A percentile compares a stretch with the other conserved stretches of the same genome.
phyloP scores from a whole-genome alignment of 2,329 filamentous ascomycete species.

The Sclerotinia sclerotiorum region DNA sequence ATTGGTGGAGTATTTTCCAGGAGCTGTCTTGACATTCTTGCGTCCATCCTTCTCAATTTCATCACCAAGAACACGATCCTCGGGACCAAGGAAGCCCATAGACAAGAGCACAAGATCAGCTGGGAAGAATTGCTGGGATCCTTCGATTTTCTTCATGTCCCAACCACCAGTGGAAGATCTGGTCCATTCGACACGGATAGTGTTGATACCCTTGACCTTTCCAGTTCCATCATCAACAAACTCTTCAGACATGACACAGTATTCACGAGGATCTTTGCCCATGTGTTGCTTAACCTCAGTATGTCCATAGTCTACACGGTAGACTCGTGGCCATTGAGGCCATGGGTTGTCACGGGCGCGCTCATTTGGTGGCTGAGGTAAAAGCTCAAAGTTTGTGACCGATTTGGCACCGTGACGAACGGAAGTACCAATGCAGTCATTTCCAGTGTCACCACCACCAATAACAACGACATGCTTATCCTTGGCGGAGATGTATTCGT shows the following conservation, averaged over 20 bases:
- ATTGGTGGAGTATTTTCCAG: constrained; percentile 86
- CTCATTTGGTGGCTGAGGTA: constrained; percentile 88
- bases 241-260: constrained; percentile 97
- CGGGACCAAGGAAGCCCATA: constrained; percentile 96
- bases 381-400: constrained; percentile 92
- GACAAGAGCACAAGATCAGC: constrained; percentile 91
- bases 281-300: constrained; percentile 94
- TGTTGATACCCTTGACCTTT: constrained; percentile 94
- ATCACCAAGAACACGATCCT: constrained; percentile 83
- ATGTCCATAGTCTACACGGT: constrained; percentile 98
- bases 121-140: constrained; percentile 92
- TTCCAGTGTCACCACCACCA: constrained; percentile 95
- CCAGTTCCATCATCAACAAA: constrained; percentile 88
- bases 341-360: constrained; percentile 94
- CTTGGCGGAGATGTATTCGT: constrained; percentile 88
- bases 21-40: constrained; percentile 94
- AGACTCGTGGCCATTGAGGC: constrained; percentile 97
- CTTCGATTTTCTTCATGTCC: constrained; percentile 98
- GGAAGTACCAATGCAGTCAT: constrained; percentile 96
- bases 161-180: constrained; percentile 85
- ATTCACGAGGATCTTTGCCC: constrained; percentile 94
- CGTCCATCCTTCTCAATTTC: constrained; percentile 86
- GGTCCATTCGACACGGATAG: constrained; percentile 92
- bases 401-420: constrained; percentile 94
- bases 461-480: constrained; percentile 96